A percentile compares a stretch with the other conserved stretches of the same genome.
These are phyloP conservation scores for Solanum chilense DNA, from an alignment of 257 asterid species.

Conservation along the genomic window DNA sequence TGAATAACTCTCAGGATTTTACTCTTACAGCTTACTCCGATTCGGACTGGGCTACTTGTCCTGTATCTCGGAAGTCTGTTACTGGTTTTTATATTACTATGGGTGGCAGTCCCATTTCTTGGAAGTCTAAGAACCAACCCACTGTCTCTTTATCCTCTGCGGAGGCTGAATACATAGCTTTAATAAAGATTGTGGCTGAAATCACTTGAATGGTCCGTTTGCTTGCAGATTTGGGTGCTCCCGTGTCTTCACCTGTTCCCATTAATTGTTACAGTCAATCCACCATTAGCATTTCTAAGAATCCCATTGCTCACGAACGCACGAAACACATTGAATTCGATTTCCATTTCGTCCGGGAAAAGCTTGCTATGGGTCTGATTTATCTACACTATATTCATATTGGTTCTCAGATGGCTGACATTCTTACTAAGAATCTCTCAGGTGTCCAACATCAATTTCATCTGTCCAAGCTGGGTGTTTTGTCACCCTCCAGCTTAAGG, in stretches of 20 bases:
- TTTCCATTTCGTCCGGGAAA: background rate
- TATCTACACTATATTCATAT: background rate
- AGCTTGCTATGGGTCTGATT: background rate
- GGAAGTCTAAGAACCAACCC: background rate
- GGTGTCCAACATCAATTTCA: background rate
- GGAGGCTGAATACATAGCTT: background rate
- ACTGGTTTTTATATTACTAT: background rate
- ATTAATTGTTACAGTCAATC: background rate
- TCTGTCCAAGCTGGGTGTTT: background rate
- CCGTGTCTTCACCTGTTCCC: background rate
- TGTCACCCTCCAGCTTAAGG: background rate
- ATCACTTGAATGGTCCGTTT: background rate
- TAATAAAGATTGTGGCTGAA: background rate
- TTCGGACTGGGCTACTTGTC: background rate
- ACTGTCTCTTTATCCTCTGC: no score
- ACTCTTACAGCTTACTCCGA: no score
- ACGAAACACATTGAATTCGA: no score
- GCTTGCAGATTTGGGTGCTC: background rate
- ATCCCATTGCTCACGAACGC: background rate
- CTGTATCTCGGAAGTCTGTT: background rate
- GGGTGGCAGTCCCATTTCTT: background rate
- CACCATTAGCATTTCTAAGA: background rate
- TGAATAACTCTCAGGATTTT: background rate
- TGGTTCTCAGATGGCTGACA: background rate
- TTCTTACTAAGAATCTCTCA: background rate